These are phyloP conservation scores for Diutina catenulata DNA, from an alignment of 1,139 yeast genomes.

Conservation along the genomic window DNA sequence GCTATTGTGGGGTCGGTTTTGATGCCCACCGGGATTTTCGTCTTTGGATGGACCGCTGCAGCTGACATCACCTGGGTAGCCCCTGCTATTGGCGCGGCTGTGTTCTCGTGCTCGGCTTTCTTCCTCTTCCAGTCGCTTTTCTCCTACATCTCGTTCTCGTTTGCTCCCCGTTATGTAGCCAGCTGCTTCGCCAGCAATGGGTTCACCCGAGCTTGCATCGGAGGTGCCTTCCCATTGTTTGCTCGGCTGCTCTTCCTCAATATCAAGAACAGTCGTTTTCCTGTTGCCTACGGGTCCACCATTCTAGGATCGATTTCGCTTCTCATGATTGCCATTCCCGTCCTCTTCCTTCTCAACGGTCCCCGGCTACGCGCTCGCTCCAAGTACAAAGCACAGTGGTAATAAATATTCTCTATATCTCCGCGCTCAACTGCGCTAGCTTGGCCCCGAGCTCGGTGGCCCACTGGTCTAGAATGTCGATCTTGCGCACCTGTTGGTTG, in stretches of 20 bases:
- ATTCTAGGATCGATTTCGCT: constrained; percentile 17
- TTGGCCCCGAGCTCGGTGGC: background rate
- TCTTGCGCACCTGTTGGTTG: background rate
- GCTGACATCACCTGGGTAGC: constrained; percentile 30
- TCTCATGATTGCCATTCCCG: constrained; percentile 53
- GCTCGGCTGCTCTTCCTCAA: constrained; percentile 39
- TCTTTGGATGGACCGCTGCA: constrained; percentile 41
- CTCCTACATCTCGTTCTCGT: constrained; percentile 54
- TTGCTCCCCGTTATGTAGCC: constrained; percentile 35
- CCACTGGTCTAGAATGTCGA: background rate
- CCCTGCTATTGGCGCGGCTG: constrained; percentile 28
- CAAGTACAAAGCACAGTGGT: constrained; percentile 22
- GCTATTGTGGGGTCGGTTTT: constrained; percentile 32
- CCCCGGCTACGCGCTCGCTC: constrained; percentile 39
- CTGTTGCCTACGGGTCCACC: constrained; percentile 61
- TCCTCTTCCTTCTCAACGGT: constrained; percentile 38
- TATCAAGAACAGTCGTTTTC: constrained; percentile 31
- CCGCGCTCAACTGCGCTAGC: background rate
- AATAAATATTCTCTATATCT: too few species aligned
- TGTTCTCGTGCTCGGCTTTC: constrained; percentile 27
- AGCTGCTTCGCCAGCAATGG: constrained; percentile 50
- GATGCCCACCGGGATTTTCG: constrained; percentile 33
- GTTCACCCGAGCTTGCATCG: constrained; percentile 40
- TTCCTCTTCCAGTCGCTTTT: constrained; percentile 28
- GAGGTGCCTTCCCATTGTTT: constrained; percentile 53